Evolutionary conservation across 768 basidiomycete genomes (phyloP), one percentile per base, ranked within the genome.

Genomic region (Hemileccinum rubropunctum): DNA sequence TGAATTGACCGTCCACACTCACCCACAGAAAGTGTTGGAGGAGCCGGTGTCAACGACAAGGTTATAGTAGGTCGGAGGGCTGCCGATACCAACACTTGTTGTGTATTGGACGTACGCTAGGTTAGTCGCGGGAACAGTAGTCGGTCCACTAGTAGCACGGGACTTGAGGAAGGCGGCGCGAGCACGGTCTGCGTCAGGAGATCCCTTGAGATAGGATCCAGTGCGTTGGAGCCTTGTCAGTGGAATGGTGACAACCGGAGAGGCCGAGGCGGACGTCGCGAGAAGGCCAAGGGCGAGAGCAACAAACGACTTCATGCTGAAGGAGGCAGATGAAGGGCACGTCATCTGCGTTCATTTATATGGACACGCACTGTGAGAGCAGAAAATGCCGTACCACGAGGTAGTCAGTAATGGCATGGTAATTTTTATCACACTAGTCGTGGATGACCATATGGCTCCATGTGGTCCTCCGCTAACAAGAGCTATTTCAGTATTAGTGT

Each of bases 31-130:
- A 2, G 65, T 69, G 39, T 60, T 67, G 21, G 65, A 59, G 21
- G 54, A 56, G 3, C 62, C 62, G 14, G 66, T 68, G 45, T 65
- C 64, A n/a, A 67, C 48, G 17, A 67, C 35, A 8, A 64, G 56
- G 42, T 55, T 53, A 45, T 62, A 62, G 39, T 65, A 45, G 1
- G 60, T 65, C 8, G 56, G 14, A 3, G 63, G 64, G 34, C 12
- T 42, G 20, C 64, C 61, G 10, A 65, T 58, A 30, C 61, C 64
- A n/a, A 65, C 57, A 4, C 45, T 49, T 3, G 55, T 44, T 5
- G 57, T 58, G 37, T 65, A 65, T 21, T 46, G 51, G 7, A 23
- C 14, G 15, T 56, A 53, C 28, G 13, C 47, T 10, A 47, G 14
- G n/a, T 50, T 53, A 26, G 49, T 48, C 5, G 54, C 49, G 6